Evolutionary conservation across 164 flowering plant species (phyloP).

Genomic region (Taxillus chinensis): DNA sequence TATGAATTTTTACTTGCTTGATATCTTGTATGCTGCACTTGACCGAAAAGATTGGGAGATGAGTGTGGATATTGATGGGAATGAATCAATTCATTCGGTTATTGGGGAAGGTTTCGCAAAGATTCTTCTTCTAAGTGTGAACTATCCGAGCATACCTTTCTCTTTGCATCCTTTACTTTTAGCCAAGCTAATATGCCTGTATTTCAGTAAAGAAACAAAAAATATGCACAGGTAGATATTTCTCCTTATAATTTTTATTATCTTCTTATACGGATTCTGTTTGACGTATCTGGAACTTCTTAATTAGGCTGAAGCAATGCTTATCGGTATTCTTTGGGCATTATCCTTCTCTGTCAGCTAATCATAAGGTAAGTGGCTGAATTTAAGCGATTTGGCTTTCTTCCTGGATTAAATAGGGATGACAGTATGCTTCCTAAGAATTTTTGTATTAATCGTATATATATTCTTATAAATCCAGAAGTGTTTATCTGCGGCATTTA

Average conservation of each 20-base stretch:
- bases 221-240: constrained; percentile 45
- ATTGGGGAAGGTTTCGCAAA: constrained; percentile 91
- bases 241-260: background rate
- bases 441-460: constrained; percentile 2
- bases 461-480: constrained; percentile 38
- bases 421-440: background rate
- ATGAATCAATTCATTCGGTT: constrained; percentile 56
- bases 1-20: constrained; percentile 34
- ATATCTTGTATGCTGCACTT: constrained; percentile 62
- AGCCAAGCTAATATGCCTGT: constrained; percentile 53
- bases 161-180: constrained; percentile 45
- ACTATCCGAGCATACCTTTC: constrained; percentile 52
- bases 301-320: constrained; percentile 77
- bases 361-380: constrained; percentile 64
- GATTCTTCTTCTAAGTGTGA: constrained; percentile 71
- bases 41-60: constrained; percentile 26
- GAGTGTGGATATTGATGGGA: constrained; percentile 32
- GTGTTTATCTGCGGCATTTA: constrained; percentile 66
- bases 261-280: background rate
- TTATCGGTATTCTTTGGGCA: constrained; percentile 94
- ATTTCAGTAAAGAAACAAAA: constrained; percentile 52
- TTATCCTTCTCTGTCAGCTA: constrained; percentile 67
- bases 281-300: constrained; percentile 1
- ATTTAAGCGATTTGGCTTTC: background rate
- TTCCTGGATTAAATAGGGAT: background rate